Evolutionary conservation across 805 yeast species (phyloP).

Genomic region (Metschnikowia hibisci): DNA sequence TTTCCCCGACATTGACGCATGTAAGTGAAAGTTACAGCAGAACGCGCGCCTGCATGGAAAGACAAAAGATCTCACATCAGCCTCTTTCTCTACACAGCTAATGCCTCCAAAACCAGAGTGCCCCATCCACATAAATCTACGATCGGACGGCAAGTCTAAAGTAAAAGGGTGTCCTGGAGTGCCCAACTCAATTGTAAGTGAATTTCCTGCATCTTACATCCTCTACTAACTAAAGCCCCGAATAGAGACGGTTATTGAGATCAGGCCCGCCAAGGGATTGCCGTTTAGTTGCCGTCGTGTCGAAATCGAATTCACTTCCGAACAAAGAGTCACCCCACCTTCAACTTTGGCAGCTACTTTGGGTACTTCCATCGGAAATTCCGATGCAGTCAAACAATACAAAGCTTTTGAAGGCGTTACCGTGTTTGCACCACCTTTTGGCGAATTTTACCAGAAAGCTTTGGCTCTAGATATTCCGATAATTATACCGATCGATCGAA

Average conservation of each 20-base stretch:
- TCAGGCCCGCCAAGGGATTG: slow-evolving; percentile 47
- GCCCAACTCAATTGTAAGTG: slow-evolving; percentile 44
- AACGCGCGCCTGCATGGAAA: neutral
- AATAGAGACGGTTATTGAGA: slow-evolving; percentile 52
- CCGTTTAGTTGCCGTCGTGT: slow-evolving; percentile 48
- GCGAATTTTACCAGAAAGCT: slow-evolving; percentile 37
- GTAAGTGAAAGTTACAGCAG: neutral
- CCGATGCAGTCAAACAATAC: slow-evolving; percentile 31
- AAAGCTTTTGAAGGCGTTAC: slow-evolving; percentile 33
- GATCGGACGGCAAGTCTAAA: slow-evolving; percentile 49
- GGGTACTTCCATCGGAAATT: slow-evolving; percentile 7
- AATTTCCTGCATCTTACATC: neutral
- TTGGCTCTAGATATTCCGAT: slow-evolving; percentile 59
- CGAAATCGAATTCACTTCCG: slow-evolving; percentile 45
- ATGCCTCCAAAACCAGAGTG: slow-evolving; percentile 18
- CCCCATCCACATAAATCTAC: slow-evolving; percentile 37
- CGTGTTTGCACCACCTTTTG: slow-evolving; percentile 36
- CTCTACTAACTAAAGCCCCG: slow-evolving; percentile 43
- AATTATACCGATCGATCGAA: slow-evolving; percentile 51
- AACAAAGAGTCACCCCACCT: slow-evolving; percentile 45
- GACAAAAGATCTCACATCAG: neutral
- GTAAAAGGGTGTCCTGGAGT: slow-evolving; percentile 70
- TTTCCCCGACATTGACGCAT: neutral
- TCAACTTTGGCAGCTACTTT: slow-evolving; percentile 32
- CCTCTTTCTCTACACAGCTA: neutral